phyloP scores from a whole-genome alignment of 192 early-diverging fungal species.

The Umbelopsis vinacea region DNA sequence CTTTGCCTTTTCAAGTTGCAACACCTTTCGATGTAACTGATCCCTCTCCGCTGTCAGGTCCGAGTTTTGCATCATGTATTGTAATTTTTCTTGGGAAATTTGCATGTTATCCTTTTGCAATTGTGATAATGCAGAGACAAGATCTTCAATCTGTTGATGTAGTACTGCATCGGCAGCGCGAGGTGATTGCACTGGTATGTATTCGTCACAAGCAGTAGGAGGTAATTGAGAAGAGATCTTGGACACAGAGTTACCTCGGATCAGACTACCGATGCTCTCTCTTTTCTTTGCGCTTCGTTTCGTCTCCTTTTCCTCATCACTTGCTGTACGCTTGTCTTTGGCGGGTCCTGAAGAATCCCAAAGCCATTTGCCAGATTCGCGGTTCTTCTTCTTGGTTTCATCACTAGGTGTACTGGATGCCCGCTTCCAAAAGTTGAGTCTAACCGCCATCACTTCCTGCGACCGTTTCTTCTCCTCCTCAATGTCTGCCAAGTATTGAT shows the following conservation, averaged over 20 bases:
- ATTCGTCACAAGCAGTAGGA: neutral
- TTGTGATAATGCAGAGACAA: constrained; percentile 21
- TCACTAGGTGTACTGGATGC: constrained; percentile 58
- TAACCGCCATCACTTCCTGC: constrained; percentile 50
- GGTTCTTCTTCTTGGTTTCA: constrained; percentile 55
- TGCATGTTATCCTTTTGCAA: constrained; percentile 23
- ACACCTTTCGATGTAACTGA: neutral
- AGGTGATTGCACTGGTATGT: neutral
- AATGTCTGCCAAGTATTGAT: constrained; percentile 52
- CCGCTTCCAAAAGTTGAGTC: constrained; percentile 64
- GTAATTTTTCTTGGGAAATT: constrained; percentile 3
- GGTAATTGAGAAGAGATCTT: constrained; percentile 15
- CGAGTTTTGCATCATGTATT: neutral
- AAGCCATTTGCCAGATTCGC: constrained; percentile 44
- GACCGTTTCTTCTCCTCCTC: constrained; percentile 57
- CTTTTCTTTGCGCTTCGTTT: constrained; percentile 37
- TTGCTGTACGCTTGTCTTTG: constrained; percentile 7
- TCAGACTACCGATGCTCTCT: neutral
- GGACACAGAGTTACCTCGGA: neutral
- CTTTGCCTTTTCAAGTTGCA: neutral
- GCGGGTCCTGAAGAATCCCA: constrained; percentile 49
- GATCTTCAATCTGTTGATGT: constrained; percentile 31
- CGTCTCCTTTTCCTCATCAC: constrained; percentile 48
- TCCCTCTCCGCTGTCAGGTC: constrained; percentile 5
- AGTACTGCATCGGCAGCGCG: constrained; percentile 18